Evolutionary conservation across 164 flowering plant species (phyloP), one percentile per base, ranked within the genome.

Genomic region (Magnolia kwangsiensis): DNA sequence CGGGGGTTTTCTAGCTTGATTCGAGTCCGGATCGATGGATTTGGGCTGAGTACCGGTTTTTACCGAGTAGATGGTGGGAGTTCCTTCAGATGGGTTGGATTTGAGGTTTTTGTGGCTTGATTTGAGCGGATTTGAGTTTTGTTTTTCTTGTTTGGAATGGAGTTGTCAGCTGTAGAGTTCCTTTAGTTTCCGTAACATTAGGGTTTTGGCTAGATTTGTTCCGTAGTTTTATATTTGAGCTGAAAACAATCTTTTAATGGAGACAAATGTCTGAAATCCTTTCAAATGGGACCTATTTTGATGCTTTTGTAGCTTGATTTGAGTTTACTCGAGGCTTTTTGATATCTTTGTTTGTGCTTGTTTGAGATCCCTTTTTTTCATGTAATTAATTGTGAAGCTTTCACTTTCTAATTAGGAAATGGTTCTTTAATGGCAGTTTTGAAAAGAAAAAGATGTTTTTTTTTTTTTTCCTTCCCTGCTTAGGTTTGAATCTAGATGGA

Each of bases 1-100:
- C 14, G 13, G 4, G 68, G 55, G 5, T 66, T 55, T 76, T 37
- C 51, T 75, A 19, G 27, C 11, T 72, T 29, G 78, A 74, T 75
- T 68, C 67, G 68, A 68, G 68, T 20, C 20, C 51, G 55, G 69
- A 51, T 74, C 8, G 31, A 59, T 20, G 21, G 65, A 67, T 75
- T 79, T 58, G 14, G 31, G 59, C 3, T n/a, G 31, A 19, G 67
- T 20, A 24, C 50, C n/a, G 20, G 61, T 6, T 18, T 72, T 75
- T 75, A 7, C 37, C 27, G 68, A 58, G 69, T 19, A 69, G 16
- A 18, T 63, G 24, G 20, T 7, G 23, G 68, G 29, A n/a, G 65
- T 61, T 76, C 37, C 37, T 31, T 31, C 37, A 31, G 37, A 31
- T 31, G 37, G 24, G 37, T 31, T 31, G 37, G 37, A 31, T 31